Evolutionary conservation across 768 basidiomycete species (phyloP).

Genomic region (Lactifluus echinatus): DNA sequence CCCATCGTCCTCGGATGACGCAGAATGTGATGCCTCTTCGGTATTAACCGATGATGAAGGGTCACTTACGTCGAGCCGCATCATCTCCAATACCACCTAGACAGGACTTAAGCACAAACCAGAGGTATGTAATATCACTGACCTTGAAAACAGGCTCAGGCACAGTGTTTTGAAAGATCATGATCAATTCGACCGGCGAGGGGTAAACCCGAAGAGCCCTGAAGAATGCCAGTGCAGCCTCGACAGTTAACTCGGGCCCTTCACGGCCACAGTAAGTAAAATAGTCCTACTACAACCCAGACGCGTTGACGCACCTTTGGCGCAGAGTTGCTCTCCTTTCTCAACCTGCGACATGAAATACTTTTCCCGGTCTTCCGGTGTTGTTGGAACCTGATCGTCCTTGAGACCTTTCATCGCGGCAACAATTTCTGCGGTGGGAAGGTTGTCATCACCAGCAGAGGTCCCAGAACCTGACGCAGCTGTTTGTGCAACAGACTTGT

Average conservation of each 20-base stretch:
- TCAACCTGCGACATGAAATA: conserved; percentile 91
- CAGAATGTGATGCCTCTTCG: conserved; percentile 26
- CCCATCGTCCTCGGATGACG: conserved; percentile 43
- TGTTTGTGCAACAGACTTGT: conserved; percentile 45
- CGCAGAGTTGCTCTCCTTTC: conserved; percentile 75
- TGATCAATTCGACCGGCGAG: conserved; percentile 85
- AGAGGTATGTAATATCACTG: conserved; percentile 14
- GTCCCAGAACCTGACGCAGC: conserved; percentile 22
- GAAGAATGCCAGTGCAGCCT: conserved; percentile 86
- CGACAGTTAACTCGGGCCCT: conserved; percentile 75
- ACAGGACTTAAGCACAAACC: conserved; percentile 2
- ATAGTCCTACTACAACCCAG: neutral
- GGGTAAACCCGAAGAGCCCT: conserved; percentile 92
- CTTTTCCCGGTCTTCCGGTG: conserved; percentile 70
- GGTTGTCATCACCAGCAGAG: conserved; percentile 22
- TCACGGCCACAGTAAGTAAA: neutral
- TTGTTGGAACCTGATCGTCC: conserved; percentile 55
- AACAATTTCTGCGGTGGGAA: conserved; percentile 47
- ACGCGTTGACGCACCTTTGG: conserved; percentile 48
- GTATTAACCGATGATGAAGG: conserved; percentile 35
- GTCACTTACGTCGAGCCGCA: conserved; percentile 81
- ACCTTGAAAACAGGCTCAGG: conserved; percentile 76
- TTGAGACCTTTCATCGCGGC: conserved; percentile 59
- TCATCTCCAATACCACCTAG: conserved; percentile 74
- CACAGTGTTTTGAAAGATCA: conserved; percentile 90